These are phyloP conservation scores for Fusarium sambucinum DNA, from an alignment of 2,329 filamentous ascomycete genomes.

Conservation along the genomic window DNA sequence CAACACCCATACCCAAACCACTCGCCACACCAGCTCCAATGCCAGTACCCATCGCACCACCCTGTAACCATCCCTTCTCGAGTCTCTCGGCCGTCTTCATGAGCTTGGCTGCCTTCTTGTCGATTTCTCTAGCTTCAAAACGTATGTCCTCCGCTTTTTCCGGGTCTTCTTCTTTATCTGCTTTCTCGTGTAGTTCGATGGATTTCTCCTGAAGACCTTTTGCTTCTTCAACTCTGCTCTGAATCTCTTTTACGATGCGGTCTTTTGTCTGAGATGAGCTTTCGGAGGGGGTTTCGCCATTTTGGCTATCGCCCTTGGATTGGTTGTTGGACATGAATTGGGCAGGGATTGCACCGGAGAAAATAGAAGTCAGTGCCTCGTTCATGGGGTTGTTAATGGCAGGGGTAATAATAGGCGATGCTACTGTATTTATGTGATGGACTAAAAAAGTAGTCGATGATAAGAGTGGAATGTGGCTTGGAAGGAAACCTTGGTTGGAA, in stretches of 20 bases:
- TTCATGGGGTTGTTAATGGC: slow-evolving; percentile 9
- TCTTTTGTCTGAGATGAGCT: slow-evolving; percentile 26
- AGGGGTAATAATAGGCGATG: background rate
- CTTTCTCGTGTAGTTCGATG: slow-evolving; percentile 34
- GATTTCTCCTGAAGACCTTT: slow-evolving; percentile 31
- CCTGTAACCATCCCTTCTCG: slow-evolving; percentile 40
- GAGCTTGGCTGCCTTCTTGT: slow-evolving; percentile 42
- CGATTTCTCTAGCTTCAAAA: slow-evolving; percentile 29
- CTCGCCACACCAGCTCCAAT: slow-evolving; percentile 42
- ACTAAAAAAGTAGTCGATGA: background rate
- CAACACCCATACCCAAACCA: slow-evolving; percentile 35
- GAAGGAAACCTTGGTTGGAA: slow-evolving; percentile 5
- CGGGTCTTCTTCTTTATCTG: slow-evolving; percentile 20
- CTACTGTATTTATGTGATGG: background rate
- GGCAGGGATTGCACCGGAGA: slow-evolving; percentile 26
- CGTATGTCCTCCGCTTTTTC: slow-evolving; percentile 30
- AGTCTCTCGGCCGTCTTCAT: slow-evolving; percentile 42
- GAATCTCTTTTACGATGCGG: slow-evolving; percentile 31
- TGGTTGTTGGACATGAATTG: slow-evolving; percentile 28
- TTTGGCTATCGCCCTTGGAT: slow-evolving; percentile 4
- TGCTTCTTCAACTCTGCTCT: slow-evolving; percentile 35
- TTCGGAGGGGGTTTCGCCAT: slow-evolving; percentile 12
- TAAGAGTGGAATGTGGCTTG: slow-evolving; percentile 25
- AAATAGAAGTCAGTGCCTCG: slow-evolving; percentile 24
- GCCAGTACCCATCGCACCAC: slow-evolving; percentile 40